phyloP scores from a whole-genome alignment of 495 filamentous ascomycete genomes.

The Hypoxylon cercidicola region DNA sequence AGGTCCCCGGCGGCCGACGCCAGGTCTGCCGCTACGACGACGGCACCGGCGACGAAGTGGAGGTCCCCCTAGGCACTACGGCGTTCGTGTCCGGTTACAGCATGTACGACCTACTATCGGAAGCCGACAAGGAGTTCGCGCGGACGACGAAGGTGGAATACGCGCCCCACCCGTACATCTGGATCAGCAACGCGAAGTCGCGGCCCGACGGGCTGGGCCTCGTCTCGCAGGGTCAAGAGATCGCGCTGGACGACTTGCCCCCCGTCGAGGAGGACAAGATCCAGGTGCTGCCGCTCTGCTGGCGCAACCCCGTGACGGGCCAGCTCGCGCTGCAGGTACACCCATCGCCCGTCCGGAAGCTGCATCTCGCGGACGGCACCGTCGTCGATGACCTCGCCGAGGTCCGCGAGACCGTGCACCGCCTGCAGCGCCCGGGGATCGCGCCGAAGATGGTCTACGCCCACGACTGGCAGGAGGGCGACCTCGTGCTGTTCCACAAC shows the following conservation, averaged over 20 bases:
- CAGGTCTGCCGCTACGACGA: conserved; percentile 78
- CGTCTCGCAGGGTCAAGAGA: conserved; percentile 68
- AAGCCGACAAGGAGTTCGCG: conserved; percentile 72
- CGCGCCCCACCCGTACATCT: conserved; percentile 80
- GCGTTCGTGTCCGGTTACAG: conserved; percentile 74
- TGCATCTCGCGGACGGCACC: conserved; percentile 70
- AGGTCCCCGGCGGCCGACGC: conserved; percentile 69
- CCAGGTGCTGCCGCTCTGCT: conserved; percentile 75
- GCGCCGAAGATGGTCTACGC: conserved; percentile 73
- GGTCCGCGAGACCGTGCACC: conserved; percentile 74
- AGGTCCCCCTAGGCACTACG: conserved; percentile 78
- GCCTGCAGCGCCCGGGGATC: conserved; percentile 76
- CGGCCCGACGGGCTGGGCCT: conserved; percentile 74
- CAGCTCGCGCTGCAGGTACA: conserved; percentile 76
- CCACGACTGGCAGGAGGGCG: conserved; percentile 79
- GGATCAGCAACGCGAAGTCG: conserved; percentile 74
- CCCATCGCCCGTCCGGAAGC: conserved; percentile 70
- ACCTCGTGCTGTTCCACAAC: conserved; percentile 79
- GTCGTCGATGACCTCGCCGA: conserved; percentile 71
- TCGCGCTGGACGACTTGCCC: conserved; percentile 66
- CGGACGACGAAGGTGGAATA: conserved; percentile 74
- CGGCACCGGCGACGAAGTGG: conserved; percentile 71
- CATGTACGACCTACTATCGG: conserved; percentile 71
- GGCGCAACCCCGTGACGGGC: conserved; percentile 76
- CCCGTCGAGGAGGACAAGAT: conserved; percentile 70